Conservation (phyloP, 331 rosid genomes). For the Stylosanthes scabra region DNA sequence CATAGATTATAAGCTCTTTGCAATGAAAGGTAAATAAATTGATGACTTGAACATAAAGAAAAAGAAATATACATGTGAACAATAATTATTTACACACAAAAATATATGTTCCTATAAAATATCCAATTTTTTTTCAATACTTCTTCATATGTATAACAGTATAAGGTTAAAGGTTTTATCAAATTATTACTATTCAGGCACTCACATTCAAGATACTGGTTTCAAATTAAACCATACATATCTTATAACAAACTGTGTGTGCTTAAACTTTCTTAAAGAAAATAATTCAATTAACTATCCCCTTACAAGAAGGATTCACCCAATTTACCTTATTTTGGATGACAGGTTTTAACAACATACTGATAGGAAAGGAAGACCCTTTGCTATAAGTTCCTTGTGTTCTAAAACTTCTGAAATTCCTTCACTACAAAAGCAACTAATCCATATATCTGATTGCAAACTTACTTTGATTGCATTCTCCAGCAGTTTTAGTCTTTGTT, state of each 20-base stretch:
- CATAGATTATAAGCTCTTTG: not conserved
- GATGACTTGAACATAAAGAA: not conserved
- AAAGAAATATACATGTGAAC: not conserved
- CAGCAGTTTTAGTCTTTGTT: constrained; percentile 38
- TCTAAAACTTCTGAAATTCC: constrained; percentile 27
- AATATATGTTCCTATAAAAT: not conserved
- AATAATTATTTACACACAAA: not conserved
- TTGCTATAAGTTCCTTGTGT: constrained; percentile 13
- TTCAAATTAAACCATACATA: constrained; percentile 17
- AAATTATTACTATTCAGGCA: constrained; percentile 6
- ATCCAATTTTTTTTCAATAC: not conserved
- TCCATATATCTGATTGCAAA: constrained; percentile 19
- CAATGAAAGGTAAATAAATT: not conserved
- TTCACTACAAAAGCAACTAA: constrained; percentile 15
- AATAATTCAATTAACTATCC: constrained; percentile 16
- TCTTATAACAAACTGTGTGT: not conserved
- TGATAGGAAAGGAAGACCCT: constrained; percentile 14
- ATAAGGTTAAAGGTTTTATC: not conserved
- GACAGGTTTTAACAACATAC: constrained; percentile 13
- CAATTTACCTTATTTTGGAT: constrained; percentile 29
- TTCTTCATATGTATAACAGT: not conserved
- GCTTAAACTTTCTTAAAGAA: constrained; percentile 20
- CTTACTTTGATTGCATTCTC: constrained; percentile 25
- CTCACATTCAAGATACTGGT: not conserved
- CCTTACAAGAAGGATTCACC: constrained; percentile 26